phyloP scores from a whole-genome alignment of 495 filamentous ascomycete genomes.

The Aspergillus sparsus region DNA sequence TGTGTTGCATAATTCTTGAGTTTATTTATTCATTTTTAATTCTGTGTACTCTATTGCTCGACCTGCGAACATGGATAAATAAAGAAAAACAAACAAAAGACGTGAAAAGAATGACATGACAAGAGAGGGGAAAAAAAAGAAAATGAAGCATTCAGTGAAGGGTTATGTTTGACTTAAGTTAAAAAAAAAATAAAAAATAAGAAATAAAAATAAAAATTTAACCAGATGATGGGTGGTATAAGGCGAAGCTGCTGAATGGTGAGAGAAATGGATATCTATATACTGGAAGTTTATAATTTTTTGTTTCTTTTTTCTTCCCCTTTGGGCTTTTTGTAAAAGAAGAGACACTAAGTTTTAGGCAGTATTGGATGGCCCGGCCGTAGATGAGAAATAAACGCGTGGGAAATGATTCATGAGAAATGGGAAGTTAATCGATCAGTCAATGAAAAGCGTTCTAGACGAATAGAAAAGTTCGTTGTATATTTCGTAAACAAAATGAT shows the following conservation, averaged over 20 bases:
- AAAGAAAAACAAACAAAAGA: too few species aligned
- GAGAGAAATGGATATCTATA: conserved; percentile 13
- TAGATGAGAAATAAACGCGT: not conserved
- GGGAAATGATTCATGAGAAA: not conserved
- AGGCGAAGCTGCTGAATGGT: not conserved
- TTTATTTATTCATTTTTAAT: not conserved
- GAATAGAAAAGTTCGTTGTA: not conserved
- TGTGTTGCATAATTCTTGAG: not conserved
- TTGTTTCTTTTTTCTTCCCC: too few species aligned
- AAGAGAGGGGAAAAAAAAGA: too few species aligned
- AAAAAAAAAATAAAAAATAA: not conserved
- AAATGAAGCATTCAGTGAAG: not conserved
- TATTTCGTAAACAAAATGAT: not conserved
- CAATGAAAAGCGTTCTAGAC: not conserved
- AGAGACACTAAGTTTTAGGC: not conserved
- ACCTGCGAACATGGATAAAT: conserved; percentile 19
- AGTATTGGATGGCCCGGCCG: not conserved
- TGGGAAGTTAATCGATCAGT: not conserved
- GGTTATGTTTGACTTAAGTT: not conserved
- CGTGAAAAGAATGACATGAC: too few species aligned
- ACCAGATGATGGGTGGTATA: not conserved
- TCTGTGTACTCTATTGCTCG: conserved; percentile 2
- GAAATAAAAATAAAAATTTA: not conserved
- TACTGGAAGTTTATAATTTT: not conserved
- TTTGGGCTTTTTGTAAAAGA: not conserved